Evolutionary conservation across 2,329 filamentous ascomycete species (phyloP).

Genomic region (Talaromyces islandicus): DNA sequence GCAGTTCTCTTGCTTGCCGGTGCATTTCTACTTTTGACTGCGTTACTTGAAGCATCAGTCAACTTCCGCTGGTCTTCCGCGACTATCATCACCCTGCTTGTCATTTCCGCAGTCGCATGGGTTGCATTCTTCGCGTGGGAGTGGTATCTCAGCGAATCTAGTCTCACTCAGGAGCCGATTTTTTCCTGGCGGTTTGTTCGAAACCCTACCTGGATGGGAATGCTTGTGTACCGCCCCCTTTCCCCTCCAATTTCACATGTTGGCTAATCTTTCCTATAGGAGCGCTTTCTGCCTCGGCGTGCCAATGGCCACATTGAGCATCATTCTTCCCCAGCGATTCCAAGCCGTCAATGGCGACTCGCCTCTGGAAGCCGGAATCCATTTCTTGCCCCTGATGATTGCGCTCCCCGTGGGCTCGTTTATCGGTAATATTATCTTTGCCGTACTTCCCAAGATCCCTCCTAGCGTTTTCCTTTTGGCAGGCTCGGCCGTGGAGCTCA

Average conservation of each 20-base stretch:
- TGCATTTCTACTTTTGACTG: conserved; percentile 43
- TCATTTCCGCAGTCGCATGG: conserved; percentile 18
- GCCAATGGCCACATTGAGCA: conserved; percentile 18
- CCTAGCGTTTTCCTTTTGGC: neutral
- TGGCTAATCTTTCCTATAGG: conserved; percentile 7
- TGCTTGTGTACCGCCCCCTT: conserved; percentile 17
- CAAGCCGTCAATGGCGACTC: conserved; percentile 19
- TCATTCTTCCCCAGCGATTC: conserved; percentile 24
- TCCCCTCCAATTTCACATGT: neutral
- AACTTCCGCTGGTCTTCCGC: conserved; percentile 39
- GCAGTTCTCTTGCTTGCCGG: conserved; percentile 35
- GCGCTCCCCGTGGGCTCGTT: neutral
- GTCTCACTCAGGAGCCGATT: conserved; percentile 15
- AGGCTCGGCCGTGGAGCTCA: neutral
- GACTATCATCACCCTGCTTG: conserved; percentile 19
- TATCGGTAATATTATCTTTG: neutral
- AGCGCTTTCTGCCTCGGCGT: conserved; percentile 22
- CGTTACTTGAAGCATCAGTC: conserved; percentile 40
- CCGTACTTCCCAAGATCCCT: neutral
- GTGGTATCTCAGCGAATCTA: conserved; percentile 14
- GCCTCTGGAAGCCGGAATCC: conserved; percentile 21
- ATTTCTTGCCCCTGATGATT: conserved; percentile 16
- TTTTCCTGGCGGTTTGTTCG: conserved; percentile 23
- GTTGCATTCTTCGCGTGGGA: conserved; percentile 29
- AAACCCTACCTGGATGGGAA: conserved; percentile 20